Evolutionary conservation across 2,329 filamentous ascomycete genomes (phyloP).

Genomic region (Colletotrichum aenigma): DNA sequence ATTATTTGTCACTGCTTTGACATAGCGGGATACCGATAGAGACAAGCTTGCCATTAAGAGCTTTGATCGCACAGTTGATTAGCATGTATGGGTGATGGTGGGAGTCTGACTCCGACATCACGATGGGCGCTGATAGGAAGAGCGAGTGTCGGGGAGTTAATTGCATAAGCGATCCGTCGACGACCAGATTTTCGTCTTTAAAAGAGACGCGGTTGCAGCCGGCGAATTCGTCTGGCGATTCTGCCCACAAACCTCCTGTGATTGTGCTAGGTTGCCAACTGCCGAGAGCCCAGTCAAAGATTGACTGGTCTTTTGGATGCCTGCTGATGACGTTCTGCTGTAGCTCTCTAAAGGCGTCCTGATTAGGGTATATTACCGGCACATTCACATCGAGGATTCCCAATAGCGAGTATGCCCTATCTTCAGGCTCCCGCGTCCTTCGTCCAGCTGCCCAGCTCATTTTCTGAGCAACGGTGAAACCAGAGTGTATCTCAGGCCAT

Average conservation of each 20-base stretch:
- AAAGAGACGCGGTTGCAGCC: rapidly evolving
- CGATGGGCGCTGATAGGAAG: neutral
- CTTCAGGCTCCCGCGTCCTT: rapidly evolving
- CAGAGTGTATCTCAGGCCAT: neutral
- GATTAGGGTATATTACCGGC: rapidly evolving
- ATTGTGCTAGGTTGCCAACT: no score
- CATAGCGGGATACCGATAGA: neutral
- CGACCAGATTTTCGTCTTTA: no score
- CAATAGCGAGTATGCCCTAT: neutral
- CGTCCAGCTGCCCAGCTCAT: neutral
- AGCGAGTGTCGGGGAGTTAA: neutral
- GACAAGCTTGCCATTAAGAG: neutral
- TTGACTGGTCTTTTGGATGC: neutral
- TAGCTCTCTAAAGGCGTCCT: rapidly evolving
- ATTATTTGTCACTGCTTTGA: neutral
- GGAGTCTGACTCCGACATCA: neutral
- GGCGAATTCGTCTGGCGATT: neutral
- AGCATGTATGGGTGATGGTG: neutral
- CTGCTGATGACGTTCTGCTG: neutral
- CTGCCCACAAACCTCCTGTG: neutral
- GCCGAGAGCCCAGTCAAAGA: neutral
- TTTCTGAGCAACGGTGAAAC: neutral
- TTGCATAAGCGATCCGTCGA: no score
- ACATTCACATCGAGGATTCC: neutral
- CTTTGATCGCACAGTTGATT: neutral